Evolutionary conservation across 176 grass and related monocot genomes (phyloP).

Genomic region (Triticum monococcum): DNA sequence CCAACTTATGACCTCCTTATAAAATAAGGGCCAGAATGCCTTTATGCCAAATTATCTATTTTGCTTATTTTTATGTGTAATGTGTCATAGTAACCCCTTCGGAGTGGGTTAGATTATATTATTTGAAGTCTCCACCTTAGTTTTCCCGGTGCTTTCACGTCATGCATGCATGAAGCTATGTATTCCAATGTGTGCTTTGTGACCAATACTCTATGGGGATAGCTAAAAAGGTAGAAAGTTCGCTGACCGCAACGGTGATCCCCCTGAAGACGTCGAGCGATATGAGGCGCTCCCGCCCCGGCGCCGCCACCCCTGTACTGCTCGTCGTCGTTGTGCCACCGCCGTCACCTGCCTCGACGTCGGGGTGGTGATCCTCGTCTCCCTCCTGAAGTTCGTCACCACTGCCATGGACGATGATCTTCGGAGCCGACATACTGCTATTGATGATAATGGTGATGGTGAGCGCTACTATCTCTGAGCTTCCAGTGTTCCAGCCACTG

Average conservation of each 20-base stretch:
- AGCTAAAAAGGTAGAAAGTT: neutral
- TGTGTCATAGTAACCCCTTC: too few species aligned
- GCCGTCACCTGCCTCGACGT: conserved; percentile 12
- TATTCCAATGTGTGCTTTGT: neutral
- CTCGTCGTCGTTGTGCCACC: neutral
- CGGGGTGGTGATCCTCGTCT: neutral
- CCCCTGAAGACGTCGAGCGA: conserved; percentile 89
- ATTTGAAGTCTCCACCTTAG: too few species aligned
- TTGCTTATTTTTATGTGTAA: too few species aligned
- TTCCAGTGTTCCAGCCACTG: neutral
- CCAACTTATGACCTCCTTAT: too few species aligned
- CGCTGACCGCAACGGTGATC: conserved; percentile 62
- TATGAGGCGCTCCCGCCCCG: conserved; percentile 34
- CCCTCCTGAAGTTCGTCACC: neutral
- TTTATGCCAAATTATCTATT: too few species aligned
- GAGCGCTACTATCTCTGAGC: neutral
- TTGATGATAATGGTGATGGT: neutral
- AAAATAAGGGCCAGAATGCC: too few species aligned
- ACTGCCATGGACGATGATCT: neutral
- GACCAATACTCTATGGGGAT: neutral
- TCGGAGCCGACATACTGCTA: neutral
- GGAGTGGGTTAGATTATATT: too few species aligned
- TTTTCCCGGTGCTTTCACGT: neutral
- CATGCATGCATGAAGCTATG: neutral
- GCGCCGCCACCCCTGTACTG: neutral